Evolutionary conservation across 306 rosid species (phyloP).

Genomic region (Mucuna pruriens): DNA sequence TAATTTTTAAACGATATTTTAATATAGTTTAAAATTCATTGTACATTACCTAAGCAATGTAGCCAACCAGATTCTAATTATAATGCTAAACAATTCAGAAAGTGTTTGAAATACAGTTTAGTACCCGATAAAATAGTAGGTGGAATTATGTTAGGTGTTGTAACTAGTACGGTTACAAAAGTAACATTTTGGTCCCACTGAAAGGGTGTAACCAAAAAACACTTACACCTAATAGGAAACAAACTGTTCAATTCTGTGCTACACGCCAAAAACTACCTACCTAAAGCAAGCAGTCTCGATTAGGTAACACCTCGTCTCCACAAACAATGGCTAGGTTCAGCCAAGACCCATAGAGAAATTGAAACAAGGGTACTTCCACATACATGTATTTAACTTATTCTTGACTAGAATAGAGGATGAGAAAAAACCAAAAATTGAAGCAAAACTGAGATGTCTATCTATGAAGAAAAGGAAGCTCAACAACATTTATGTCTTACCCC

Average conservation of each 20-base stretch:
- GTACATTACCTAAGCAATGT: too few species aligned
- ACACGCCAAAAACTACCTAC: too few species aligned
- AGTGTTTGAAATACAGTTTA: background rate
- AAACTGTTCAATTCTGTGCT: background rate
- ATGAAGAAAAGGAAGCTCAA: conserved; percentile 50
- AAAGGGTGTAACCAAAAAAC: background rate
- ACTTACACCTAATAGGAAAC: background rate
- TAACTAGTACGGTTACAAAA: background rate
- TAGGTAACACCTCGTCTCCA: background rate
- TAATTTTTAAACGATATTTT: too few species aligned
- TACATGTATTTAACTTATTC: background rate
- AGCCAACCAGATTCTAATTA: background rate
- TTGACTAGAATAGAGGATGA: background rate
- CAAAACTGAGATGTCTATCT: conserved; percentile 55
- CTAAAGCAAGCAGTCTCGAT: too few species aligned
- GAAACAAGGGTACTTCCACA: background rate
- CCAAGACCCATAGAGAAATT: background rate
- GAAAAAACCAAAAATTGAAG: conserved; percentile 14
- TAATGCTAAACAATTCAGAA: background rate
- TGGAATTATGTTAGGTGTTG: background rate
- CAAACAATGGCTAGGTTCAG: background rate
- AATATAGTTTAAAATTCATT: too few species aligned
- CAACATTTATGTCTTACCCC: conserved; percentile 50
- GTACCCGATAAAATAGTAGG: too few species aligned
- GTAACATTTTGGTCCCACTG: background rate